Base-by-base conservation (phyloP, 441 rosid genomes). In the Melastoma candidum region DNA sequence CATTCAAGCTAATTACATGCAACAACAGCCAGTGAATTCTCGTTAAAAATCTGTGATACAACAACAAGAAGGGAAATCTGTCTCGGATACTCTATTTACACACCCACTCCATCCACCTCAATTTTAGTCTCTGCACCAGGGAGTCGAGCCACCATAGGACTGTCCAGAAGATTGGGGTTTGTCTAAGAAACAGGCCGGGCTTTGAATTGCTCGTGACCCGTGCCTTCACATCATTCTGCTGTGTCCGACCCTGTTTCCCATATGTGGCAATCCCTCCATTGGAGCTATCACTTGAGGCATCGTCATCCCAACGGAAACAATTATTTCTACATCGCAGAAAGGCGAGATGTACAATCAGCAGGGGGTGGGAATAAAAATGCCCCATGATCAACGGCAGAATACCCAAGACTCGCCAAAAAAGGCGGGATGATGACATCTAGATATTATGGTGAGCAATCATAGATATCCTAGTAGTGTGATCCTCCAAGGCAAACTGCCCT, bases 241-340 rank as follows among this genome's bases (percentile, higher is more conserved):
- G 11, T 80, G 70, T 36, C 80, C 87, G 56, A 82, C 70, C 70
- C 82, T 78, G 57, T 56, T 72, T 47, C 71, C 64, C 47, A 70
- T 81, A 71, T 69, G 72, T 50, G 76, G 68, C 65, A 64, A 48
- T 67, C 76, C 71, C 51, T 82, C 82, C 50, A 68, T 52, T 26
- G 75, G 77, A 67, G 87, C 71, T 58, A 81, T 74, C 51, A 78
- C 75, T 65, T 77, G 81, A 0, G 87, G 87, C 83, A 77, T 78
- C 22, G 22, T 14, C 87, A 81, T 81, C n/a, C 87, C 87, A 1
- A 81, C 74, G 11, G 87, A 81, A 13, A 81, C 78, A 53, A 78
- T 75, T 13, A 81, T 77, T 67, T 81, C 83, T 81, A 79, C 63
- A 63, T 49, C 51, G 53, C 51, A 7, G 12, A 17, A 46, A 27